Evolutionary conservation across 176 grass and related monocot species (phyloP), one percentile per base, ranked within the genome.

Genomic region (maize (Zea mays)): DNA sequence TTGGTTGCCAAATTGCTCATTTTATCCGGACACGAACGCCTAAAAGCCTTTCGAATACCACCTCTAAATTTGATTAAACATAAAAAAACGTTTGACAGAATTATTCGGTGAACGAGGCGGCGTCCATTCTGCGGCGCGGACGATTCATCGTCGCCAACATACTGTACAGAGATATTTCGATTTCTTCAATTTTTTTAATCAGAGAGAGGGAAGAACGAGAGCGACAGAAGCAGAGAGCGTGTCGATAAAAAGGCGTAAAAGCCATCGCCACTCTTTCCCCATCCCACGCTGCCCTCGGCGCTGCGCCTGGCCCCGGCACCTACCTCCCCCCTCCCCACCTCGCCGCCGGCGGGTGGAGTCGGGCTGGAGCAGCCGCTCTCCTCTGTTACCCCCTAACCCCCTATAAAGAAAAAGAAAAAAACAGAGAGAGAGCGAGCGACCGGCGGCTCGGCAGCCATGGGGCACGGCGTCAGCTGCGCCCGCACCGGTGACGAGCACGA

Each of bases 381-480:
- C 15, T 13, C 11, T 13, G 50, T 7, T 15, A 52, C 5, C 6
- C 19, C 43, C 41, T 40, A 39, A 52, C 5, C 6, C 19, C 56
- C 57, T 9, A 27, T 4, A 60, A 10, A 15, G 5, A 5, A 3
- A n/a, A 1, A 19, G 16, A 9, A 20, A 8, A 9, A 19, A 19
- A 19, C 3, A 39, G 38, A 39, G 38, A 39, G 38, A 39, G 38
- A 39, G 38, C 2, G 38, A 39, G 38, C 54, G 5, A 6, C 7
- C 54, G 54, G 54, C 54, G 16, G 17, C 15, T 57, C 17, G 54
- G 73, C 40, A n/a, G 62, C 36, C 85, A 97, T 93, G 90, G 94
- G 90, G 8, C 94, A 97, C 43, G 84, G 78, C 14, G 46, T 93
- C 36, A 93, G 90, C 79, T 97, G 94, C 85, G 86, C 82, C 3